Base-by-base conservation (phyloP, 2,329 filamentous ascomycete genomes). In the Metarhizium rileyi region DNA sequence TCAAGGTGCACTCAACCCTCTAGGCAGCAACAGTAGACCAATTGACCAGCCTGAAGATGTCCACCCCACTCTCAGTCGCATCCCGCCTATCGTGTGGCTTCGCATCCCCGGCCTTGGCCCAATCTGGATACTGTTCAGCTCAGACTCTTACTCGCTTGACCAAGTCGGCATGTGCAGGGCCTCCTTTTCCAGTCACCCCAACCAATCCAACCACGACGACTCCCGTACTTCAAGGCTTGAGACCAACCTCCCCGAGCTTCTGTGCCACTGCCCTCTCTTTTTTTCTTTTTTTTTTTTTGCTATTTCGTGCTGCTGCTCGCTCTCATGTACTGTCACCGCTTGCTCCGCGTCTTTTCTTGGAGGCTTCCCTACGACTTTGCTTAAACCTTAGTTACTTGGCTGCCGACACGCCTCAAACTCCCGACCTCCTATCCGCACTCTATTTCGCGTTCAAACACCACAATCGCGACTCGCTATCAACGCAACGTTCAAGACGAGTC, bases 61-160 rank as follows among this genome's bases (percentile, higher is more conserved):
- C 5, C 23, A 14, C 20, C 28, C 44, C 44, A 20, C 35, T 42
- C 14, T 38, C 49, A 47, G 38, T 40, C 27, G 36, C 49, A 22
- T 16, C n/a, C 42, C 42, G 42, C 47, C 44, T 38, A 30, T 50
- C 36, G 38, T 44, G 38, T 47, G 23, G 44, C 27, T 41, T 36
- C 18, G 33, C 43, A 36, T 43, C 14, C 20, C 47, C 33, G 33
- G 23, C 20, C 44, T 23, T 45, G 47, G 27, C 47, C 47, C 12
- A 44, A 48, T 44, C 28, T 44, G 40, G 40, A 42, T 30, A 48
- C 41, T n/a, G n/a, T n/a, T n/a, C 41, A 30, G 23, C 16, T 41
- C 30, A n/a, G 44, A 41, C n/a, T 38, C 28, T n/a, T n/a, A 33
- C 30, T 28, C 8, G 27, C 27, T 28, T 28, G 27, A 28, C 27